phyloP scores from a whole-genome alignment of 306 rosid species.

The Cucumis cinereus region DNA sequence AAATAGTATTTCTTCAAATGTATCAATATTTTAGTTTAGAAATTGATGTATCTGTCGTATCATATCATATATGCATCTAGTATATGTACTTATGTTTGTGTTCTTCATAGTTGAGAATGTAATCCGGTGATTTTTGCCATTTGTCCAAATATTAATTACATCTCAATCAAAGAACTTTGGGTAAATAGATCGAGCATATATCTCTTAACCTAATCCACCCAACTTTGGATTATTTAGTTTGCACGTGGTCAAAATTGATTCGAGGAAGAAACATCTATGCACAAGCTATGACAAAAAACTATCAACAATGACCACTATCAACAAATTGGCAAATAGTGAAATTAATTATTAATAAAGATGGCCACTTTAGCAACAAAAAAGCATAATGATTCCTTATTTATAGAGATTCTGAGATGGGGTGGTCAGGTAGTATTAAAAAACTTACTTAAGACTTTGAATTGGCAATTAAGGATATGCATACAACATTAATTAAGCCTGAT shows the following conservation, averaged over 20 bases:
- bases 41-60: no score
- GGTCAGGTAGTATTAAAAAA: not conserved
- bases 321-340: not conserved
- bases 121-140: no score
- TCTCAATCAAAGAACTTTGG: not conserved
- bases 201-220: not conserved
- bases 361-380: not conserved
- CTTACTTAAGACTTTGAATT: not conserved
- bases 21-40: no score
- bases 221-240: not conserved
- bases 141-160: not conserved
- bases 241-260: not conserved
- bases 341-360: not conserved
- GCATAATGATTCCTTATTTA: not conserved
- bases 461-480: not conserved
- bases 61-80: no score
- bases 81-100: no score
- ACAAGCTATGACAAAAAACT: not conserved
- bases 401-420: not conserved
- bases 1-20: no score
- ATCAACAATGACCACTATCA: not conserved
- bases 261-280: not conserved
- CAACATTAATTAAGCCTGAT: not conserved
- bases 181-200: not conserved
- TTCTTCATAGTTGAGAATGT: no score